Conservation (phyloP, 2,329 filamentous ascomycete species). For the Macrophomina pseudophaseolina region DNA sequence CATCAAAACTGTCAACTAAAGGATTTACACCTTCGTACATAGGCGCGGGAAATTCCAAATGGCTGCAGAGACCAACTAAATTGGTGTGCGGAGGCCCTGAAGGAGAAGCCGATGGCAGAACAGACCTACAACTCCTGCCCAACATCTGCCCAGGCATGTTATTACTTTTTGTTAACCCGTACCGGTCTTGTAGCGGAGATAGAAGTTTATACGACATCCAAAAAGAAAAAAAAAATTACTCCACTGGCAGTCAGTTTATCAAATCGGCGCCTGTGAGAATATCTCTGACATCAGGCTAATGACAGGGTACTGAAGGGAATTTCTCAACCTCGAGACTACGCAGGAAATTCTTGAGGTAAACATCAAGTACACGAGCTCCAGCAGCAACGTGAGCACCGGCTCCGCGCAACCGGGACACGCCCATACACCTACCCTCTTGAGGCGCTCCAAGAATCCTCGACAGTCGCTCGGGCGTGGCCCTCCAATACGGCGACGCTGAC, state of each 20-base stretch:
- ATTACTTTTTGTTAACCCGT: slow-evolving; percentile 32
- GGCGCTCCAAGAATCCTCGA: slow-evolving; percentile 59
- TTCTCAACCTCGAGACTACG: slow-evolving; percentile 48
- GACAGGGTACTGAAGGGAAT: slow-evolving; percentile 53
- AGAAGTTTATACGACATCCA: slow-evolving; percentile 62
- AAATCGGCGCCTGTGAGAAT: no score
- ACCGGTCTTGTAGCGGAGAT: slow-evolving; percentile 38
- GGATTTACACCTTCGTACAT: slow-evolving; percentile 51
- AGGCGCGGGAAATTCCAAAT: slow-evolving; percentile 50
- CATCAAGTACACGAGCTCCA: slow-evolving; percentile 55
- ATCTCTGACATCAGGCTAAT: not conserved
- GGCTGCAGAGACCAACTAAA: slow-evolving; percentile 60
- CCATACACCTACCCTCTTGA: slow-evolving; percentile 51
- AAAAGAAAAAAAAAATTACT: slow-evolving; percentile 50
- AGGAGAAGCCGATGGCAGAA: slow-evolving; percentile 41
- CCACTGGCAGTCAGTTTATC: slow-evolving; percentile 53
- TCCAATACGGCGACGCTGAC: slow-evolving; percentile 65
- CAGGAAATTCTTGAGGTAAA: slow-evolving; percentile 50
- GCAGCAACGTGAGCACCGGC: slow-evolving; percentile 50
- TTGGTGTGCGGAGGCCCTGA: slow-evolving; percentile 49
- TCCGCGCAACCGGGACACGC: slow-evolving; percentile 56
- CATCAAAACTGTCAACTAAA: slow-evolving; percentile 54
- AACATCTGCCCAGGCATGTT: slow-evolving; percentile 47
- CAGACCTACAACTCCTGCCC: not conserved
- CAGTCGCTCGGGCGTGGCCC: slow-evolving; percentile 60